Base-by-base conservation (phyloP, 2,329 filamentous ascomycete genomes). In the Penicillium sp. region DNA sequence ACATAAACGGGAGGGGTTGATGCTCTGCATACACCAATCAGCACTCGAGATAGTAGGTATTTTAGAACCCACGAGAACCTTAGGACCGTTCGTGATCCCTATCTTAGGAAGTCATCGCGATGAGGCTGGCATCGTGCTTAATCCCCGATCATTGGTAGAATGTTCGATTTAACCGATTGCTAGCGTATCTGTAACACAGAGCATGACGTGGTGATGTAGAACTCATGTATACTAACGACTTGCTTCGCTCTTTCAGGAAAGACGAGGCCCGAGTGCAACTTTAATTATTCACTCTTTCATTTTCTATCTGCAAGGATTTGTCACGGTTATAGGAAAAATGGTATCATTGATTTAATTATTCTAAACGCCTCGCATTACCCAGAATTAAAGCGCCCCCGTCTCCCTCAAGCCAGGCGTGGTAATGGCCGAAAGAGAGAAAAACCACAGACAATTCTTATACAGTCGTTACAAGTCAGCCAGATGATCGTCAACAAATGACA, bases 341-440 rank as follows among this genome's bases (percentile, higher is more conserved):
- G 64, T 65, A 66, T 66, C 63, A 57, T 66, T 65, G 59, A 60
- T 64, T 54, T 19, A 16, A 31, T 19, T 52, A 45, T 14, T 13
- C 21, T 27, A 42, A 13, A 50, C 22, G 33, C 48, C 48, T 37
- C 19, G 19, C 19, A 22, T 49, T 49, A n/a, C 22, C 48, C 22
- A 50, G 19, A 27, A 39, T 50, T 27, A 50, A 11, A 39, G 16
- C 48, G 48, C 22, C 33, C 14, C 29, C 21, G 11, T 29, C 26
- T 13, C 13, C 16, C 22, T 22, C 14, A 39, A 33, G 33, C 48
- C 22, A 29, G 27, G 29, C 14, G 4, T 33, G 11, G 5, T 33
- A 2, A 33, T 19, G 35, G 10, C n/a, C 16, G 22, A 13, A 42
- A 42, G 19, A 42, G 19, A 13, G 33, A 35, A 33, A 6, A 14